Evolutionary conservation across 2,329 filamentous ascomycete species (phyloP).

Genomic region (Cladophialophora psammophila): DNA sequence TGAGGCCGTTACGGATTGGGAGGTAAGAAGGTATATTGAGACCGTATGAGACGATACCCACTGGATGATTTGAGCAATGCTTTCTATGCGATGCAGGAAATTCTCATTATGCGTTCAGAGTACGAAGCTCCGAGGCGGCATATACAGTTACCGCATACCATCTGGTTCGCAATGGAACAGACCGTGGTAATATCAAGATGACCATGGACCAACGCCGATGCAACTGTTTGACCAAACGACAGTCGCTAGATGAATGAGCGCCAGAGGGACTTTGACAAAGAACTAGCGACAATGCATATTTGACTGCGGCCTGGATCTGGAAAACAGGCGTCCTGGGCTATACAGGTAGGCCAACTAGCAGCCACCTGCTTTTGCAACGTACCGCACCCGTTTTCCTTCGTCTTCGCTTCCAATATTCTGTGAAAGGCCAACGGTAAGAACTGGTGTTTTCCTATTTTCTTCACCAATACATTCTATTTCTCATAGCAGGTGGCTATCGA

Average conservation of each 20-base stretch:
- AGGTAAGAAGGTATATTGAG: constrained; percentile 54
- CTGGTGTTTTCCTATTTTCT: background rate
- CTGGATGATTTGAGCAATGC: constrained; percentile 17
- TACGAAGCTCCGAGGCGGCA: background rate
- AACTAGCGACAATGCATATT: background rate
- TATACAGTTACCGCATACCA: background rate
- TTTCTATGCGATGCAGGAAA: background rate
- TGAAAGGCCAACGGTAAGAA: background rate
- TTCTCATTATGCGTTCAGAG: background rate
- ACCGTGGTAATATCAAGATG: background rate
- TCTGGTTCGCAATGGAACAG: background rate
- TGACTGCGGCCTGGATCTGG: background rate
- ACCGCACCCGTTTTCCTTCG: background rate
- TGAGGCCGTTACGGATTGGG: constrained; percentile 97
- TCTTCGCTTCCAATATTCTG: background rate
- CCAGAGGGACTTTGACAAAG: background rate
- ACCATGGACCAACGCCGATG: background rate
- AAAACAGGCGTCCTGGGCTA: background rate
- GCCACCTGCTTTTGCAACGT: background rate
- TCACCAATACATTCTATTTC: background rate
- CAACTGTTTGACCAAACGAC: background rate
- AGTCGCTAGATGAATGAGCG: background rate
- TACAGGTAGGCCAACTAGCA: background rate
- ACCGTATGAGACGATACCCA: constrained; percentile 37
- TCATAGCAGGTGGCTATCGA: background rate